phyloP scores from a whole-genome alignment of 495 filamentous ascomycete species.

The Beverwykella pulmonaria region DNA sequence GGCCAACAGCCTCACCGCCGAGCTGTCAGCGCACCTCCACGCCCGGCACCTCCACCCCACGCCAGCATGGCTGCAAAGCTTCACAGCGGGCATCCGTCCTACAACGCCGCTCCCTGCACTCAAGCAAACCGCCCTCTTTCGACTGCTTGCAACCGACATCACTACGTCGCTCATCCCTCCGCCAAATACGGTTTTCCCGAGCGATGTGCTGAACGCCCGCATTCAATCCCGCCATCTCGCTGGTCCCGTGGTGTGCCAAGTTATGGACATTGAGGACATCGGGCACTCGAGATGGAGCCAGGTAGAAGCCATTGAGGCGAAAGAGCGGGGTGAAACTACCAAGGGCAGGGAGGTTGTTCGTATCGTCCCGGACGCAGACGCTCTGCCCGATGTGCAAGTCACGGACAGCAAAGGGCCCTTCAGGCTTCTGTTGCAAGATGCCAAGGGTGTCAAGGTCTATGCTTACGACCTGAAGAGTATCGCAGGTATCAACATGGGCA shows the following conservation, averaged over 20 bases:
- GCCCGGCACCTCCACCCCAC: constrained; percentile 42
- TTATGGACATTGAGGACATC: constrained; percentile 83
- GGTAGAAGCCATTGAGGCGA: constrained; percentile 80
- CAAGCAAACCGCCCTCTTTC: constrained; percentile 76
- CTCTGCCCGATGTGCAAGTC: constrained; percentile 25
- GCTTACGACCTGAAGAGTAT: constrained; percentile 73
- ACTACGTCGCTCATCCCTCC: constrained; percentile 57
- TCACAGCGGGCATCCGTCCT: constrained; percentile 45
- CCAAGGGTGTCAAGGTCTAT: constrained; percentile 65
- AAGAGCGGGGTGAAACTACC: constrained; percentile 79
- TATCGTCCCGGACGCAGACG: constrained; percentile 49
- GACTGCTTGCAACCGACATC: constrained; percentile 77
- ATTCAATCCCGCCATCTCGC: constrained; percentile 58
- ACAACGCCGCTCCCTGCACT: constrained; percentile 71
- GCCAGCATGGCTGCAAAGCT: constrained; percentile 44
- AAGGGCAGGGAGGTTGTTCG: constrained; percentile 82
- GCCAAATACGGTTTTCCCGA: constrained; percentile 55
- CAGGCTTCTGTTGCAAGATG: constrained; percentile 82
- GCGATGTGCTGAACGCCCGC: constrained; percentile 55
- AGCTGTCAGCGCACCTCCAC: constrained; percentile 41
- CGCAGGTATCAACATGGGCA: constrained; percentile 63
- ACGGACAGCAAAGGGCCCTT: constrained; percentile 60
- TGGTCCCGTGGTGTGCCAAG: constrained; percentile 72
- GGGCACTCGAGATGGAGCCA: constrained; percentile 77
- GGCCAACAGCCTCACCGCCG: constrained; percentile 31